These are phyloP conservation scores for Metroxylon sagu DNA, from an alignment of 176 grass and related monocot species.

Conservation along the genomic window DNA sequence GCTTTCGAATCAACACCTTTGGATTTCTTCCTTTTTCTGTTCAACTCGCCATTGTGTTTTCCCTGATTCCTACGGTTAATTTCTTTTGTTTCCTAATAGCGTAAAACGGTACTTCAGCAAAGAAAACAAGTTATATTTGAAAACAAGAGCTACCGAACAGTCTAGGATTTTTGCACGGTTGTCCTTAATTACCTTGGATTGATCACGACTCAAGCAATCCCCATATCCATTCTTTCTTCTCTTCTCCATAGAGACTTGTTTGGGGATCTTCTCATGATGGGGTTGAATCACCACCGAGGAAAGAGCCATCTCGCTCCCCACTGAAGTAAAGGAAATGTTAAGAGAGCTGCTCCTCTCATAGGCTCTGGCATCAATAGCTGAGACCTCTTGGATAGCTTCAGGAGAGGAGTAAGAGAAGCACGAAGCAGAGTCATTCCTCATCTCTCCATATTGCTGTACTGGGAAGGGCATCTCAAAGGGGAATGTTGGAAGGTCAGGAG, in stretches of 20 bases:
- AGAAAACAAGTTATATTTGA: not conserved
- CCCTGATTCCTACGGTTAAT: slow-evolving; percentile 21
- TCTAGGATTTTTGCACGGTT: too few species aligned
- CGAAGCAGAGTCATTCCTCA: not conserved
- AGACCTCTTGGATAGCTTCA: slow-evolving; percentile 5
- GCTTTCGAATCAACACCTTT: not conserved
- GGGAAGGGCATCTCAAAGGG: slow-evolving; percentile 3
- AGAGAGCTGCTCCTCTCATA: slow-evolving; percentile 9
- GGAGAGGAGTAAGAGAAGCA: slow-evolving; percentile 16
- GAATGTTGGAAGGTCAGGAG: not conserved
- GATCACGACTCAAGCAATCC: slow-evolving; percentile 1
- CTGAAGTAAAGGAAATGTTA: slow-evolving; percentile 3
- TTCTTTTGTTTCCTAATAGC: slow-evolving; percentile 14
- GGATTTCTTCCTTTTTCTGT: slow-evolving; percentile 11
- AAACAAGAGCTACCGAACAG: too few species aligned
- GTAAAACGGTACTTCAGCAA: not conserved
- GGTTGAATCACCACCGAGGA: not conserved
- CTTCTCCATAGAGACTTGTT: slow-evolving; percentile 2
- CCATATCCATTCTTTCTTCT: slow-evolving; percentile 10
- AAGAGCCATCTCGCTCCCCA: not conserved
- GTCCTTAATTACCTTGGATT: slow-evolving; percentile 6
- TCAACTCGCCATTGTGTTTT: slow-evolving; percentile 4
- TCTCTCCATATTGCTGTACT: slow-evolving; percentile 1
- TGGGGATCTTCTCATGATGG: not conserved
- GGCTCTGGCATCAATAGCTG: not conserved